phyloP scores from a whole-genome alignment of 495 filamentous ascomycete genomes.

The Hyaloscypha hepaticicola region DNA sequence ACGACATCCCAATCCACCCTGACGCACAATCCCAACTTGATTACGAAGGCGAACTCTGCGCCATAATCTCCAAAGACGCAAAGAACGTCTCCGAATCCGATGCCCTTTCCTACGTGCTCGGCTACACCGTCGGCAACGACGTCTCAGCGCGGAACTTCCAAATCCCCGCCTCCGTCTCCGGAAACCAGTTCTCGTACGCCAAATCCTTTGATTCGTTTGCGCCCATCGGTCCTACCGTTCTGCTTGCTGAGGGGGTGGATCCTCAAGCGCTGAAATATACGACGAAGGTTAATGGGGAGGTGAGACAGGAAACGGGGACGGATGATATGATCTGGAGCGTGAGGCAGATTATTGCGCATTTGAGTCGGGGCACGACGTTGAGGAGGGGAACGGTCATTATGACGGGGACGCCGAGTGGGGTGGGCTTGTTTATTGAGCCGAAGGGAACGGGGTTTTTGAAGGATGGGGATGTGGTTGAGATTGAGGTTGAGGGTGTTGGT shows the following conservation, averaged over 20 bases:
- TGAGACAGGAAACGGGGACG: slow-evolving; percentile 17
- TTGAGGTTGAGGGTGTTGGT: slow-evolving; percentile 36
- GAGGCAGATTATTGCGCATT: slow-evolving; percentile 10
- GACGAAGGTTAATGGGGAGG: slow-evolving; percentile 23
- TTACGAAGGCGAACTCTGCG: slow-evolving; percentile 28
- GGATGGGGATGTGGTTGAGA: slow-evolving; percentile 42
- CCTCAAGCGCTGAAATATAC: slow-evolving; percentile 1
- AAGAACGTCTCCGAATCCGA: slow-evolving; percentile 19
- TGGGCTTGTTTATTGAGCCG: slow-evolving; percentile 37
- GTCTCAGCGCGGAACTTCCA: slow-evolving; percentile 24
- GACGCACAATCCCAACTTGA: slow-evolving; percentile 21
- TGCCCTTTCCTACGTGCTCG: slow-evolving; percentile 23
- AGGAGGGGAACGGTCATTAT: slow-evolving; percentile 39
- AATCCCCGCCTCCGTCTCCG: slow-evolving; percentile 14
- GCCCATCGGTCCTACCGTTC: slow-evolving; percentile 15
- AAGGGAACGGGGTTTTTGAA: slow-evolving; percentile 31
- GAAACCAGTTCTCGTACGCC: slow-evolving; percentile 12
- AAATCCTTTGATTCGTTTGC: slow-evolving; percentile 22
- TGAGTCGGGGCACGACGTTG: slow-evolving; percentile 33
- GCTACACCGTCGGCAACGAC: slow-evolving; percentile 31
- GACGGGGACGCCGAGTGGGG: slow-evolving; percentile 44
- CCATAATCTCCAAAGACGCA: slow-evolving; percentile 20
- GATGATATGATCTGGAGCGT: slow-evolving; percentile 22
- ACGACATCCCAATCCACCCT: slow-evolving; percentile 15
- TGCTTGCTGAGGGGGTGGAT: slow-evolving; percentile 11